Conservation (phyloP, 169 alveolate species). For the Plasmodium inui region DNA sequence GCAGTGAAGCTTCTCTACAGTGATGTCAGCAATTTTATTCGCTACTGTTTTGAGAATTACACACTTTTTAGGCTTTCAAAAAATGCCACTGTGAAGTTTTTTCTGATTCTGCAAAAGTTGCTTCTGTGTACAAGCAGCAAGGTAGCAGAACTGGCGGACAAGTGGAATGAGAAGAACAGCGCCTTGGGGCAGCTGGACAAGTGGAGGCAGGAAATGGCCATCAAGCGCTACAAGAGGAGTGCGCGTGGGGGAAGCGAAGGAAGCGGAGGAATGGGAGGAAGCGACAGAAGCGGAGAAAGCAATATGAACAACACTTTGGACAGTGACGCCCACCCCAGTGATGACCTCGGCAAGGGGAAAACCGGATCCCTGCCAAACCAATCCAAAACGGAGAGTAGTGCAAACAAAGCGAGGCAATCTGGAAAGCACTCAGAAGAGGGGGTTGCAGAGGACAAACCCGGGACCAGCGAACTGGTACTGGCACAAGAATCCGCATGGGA, state of each 20-base stretch:
- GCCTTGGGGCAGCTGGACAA: conserved; percentile 61
- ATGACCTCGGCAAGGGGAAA: not conserved
- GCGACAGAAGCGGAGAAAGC: not conserved
- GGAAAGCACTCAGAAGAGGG: not conserved
- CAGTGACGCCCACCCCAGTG: not conserved
- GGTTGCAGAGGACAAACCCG: conserved; percentile 1
- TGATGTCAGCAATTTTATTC: conserved; percentile 33
- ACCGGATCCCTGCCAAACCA: not conserved
- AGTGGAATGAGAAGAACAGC: conserved; percentile 52
- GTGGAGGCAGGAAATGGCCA: conserved; percentile 84
- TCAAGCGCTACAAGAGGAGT: conserved; percentile 76
- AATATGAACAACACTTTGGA: not conserved
- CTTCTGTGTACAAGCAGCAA: conserved; percentile 4
- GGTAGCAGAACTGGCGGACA: conserved; percentile 17
- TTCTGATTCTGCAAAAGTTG: not conserved
- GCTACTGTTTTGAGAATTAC: conserved; percentile 33
- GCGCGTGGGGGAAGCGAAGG: conserved; percentile 34
- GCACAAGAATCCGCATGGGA: conserved; percentile 89
- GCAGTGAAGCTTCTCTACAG: conserved; percentile 55
- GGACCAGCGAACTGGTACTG: conserved; percentile 78
- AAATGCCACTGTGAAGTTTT: conserved; percentile 30
- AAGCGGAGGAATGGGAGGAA: conserved; percentile 2
- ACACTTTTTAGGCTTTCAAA: conserved; percentile 15
- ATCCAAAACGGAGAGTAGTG: not conserved
- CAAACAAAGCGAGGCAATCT: not conserved